Conservation (phyloP, 106 monocot genomes). For the Dendrobium officinale region DNA sequence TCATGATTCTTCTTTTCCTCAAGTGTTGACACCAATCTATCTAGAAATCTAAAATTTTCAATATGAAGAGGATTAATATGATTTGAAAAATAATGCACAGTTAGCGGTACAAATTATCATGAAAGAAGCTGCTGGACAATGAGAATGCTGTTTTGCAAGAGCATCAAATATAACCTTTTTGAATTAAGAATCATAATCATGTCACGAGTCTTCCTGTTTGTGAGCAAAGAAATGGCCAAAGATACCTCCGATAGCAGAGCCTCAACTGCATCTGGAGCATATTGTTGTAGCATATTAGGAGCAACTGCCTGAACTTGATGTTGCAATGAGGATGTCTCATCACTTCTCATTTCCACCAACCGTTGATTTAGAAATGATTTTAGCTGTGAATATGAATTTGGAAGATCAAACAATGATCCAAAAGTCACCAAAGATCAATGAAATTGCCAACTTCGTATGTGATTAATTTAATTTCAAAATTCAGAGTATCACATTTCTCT, state of each 20-base stretch:
- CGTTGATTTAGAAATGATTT: slow-evolving; percentile 89
- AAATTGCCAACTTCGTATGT: not conserved
- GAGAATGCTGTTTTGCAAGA: not conserved
- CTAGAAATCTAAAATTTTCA: slow-evolving; percentile 53
- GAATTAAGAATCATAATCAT: slow-evolving; percentile 98
- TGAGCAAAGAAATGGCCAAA: slow-evolving; percentile 64
- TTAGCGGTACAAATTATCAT: not conserved
- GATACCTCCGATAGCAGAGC: slow-evolving; percentile 58
- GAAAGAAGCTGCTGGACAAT: not conserved
- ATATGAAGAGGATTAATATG: not conserved
- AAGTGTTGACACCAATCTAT: slow-evolving; percentile 70
- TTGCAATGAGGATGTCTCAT: slow-evolving; percentile 84
- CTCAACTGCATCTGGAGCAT: slow-evolving; percentile 57
- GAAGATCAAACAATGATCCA: not conserved
- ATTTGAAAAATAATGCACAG: not conserved
- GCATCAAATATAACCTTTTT: slow-evolving; percentile 48
- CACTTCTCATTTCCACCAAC: slow-evolving; percentile 69
- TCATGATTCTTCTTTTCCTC: slow-evolving; percentile 94
- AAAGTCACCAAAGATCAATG: slow-evolving; percentile 1
- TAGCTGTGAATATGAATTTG: slow-evolving; percentile 32
- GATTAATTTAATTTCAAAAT: no score
- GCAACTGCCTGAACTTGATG: slow-evolving; percentile 97
- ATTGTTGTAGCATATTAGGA: slow-evolving; percentile 80
- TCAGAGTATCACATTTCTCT: no score
- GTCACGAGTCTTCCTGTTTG: slow-evolving; percentile 82